Percentiles rank a stretch among this genome's conserved stretches.
These are phyloP conservation scores for Silene vulgaris DNA, from an alignment of 179 eudicot species.

Conservation along the genomic window DNA sequence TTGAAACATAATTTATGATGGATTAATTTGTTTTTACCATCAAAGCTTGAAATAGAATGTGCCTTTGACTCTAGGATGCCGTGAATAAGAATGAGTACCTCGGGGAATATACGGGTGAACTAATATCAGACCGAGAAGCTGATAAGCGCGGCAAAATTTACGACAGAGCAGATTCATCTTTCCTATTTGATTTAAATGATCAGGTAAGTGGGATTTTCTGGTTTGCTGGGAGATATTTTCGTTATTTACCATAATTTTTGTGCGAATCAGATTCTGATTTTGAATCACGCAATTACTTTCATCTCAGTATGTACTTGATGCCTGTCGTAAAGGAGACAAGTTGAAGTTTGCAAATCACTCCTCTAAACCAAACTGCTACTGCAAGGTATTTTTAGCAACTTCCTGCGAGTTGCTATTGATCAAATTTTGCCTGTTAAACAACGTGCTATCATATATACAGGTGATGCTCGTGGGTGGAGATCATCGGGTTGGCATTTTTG, in stretches of 20 bases:
- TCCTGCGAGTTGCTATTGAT: not conserved
- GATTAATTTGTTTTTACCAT: slow-evolving; percentile 8
- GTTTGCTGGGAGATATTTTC: not conserved
- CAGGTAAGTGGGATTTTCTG: slow-evolving; percentile 45
- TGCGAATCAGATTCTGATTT: not conserved
- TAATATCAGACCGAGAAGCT: slow-evolving; percentile 90
- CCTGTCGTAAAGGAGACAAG: slow-evolving; percentile 90
- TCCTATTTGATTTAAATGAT: slow-evolving; percentile 91
- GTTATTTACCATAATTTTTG: not conserved
- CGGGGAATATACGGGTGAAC: slow-evolving; percentile 97
- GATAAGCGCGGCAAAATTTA: slow-evolving; percentile 97
- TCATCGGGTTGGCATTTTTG: slow-evolving; percentile 92
- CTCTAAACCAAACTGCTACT: slow-evolving; percentile 79
- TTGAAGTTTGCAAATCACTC: slow-evolving; percentile 96
- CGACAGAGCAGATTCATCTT: slow-evolving; percentile 87
- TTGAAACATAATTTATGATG: slow-evolving; percentile 16
- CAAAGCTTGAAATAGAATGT: slow-evolving; percentile 12
- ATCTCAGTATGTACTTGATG: slow-evolving; percentile 88
- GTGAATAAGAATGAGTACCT: slow-evolving; percentile 92
- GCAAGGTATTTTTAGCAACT: slow-evolving; percentile 48
- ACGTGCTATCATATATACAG: slow-evolving; percentile 30
- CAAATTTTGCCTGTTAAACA: not conserved
- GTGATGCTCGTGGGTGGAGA: slow-evolving; percentile 88
- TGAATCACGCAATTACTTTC: not conserved
- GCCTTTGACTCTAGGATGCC: slow-evolving; percentile 53